These are phyloP conservation scores for Zymoseptoria passerinii DNA, from an alignment of 2,329 filamentous ascomycete species.

Conservation along the genomic window DNA sequence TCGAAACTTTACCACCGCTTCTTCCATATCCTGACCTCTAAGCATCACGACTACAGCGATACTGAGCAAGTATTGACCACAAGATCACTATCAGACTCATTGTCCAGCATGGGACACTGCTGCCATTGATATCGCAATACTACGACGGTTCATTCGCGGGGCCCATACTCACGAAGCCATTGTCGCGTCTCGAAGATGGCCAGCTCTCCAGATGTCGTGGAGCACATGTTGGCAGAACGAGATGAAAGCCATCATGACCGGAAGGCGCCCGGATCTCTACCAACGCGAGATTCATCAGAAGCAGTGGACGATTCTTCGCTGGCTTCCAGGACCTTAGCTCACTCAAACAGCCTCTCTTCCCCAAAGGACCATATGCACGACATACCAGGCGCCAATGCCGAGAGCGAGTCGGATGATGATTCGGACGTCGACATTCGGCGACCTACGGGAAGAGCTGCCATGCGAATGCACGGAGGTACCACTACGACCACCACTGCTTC, in stretches of 20 bases:
- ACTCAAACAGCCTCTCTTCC: constrained; percentile 1
- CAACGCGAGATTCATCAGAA: too few relatives aligned
- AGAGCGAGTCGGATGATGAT: constrained; percentile 8
- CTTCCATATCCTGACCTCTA: not conserved
- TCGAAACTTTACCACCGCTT: not conserved
- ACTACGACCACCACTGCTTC: not conserved
- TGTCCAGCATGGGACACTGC: not conserved
- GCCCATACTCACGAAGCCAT: not conserved
- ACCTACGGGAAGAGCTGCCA: constrained; percentile 23
- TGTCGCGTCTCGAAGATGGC: constrained; percentile 2
- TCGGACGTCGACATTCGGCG: constrained; percentile 19
- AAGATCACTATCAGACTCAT: not conserved
- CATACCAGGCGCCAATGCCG: not conserved
- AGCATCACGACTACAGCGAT: not conserved
- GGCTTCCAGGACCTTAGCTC: not conserved
- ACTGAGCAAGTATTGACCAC: not conserved
- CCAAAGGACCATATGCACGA: constrained; percentile 3
- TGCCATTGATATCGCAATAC: not conserved
- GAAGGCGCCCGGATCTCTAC: too few relatives aligned
- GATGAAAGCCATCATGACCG: too few relatives aligned
- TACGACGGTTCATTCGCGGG: not conserved
- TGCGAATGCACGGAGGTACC: constrained; percentile 23
- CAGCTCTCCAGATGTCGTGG: constrained; percentile 3
- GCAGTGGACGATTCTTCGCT: not conserved
- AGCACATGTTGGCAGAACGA: not conserved